Base-by-base conservation (phyloP, 2,329 filamentous ascomycete species). In the Fusarium sp. region DNA sequence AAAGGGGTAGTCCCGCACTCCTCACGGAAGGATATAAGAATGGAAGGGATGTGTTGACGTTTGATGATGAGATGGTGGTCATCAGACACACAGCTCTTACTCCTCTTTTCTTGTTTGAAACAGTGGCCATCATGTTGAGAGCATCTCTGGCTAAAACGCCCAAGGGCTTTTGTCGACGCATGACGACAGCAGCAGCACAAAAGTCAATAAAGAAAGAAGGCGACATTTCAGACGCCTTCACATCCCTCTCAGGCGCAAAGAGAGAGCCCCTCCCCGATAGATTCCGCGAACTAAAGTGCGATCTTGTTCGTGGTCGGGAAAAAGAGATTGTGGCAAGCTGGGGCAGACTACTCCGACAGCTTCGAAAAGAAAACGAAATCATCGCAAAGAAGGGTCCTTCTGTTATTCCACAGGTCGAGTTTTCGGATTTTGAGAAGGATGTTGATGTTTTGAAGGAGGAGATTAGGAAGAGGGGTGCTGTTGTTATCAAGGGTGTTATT, bases 401-500 rank as follows among this genome's bases (percentile, higher is more conserved):
- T 2, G 84, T 90, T 3, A 85, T 92, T 25, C 90, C 90, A 1
- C 84, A 86, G 56, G 78, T 92, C 5, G 82, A 87, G 2, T 91
- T 87, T 68, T 71, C 78, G 0, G 78, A 85, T 8, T 79, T 90
- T 1, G 81, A 86, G 0, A 79, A 78, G 0, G 85, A 85, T 4
- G 74, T 87, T 4, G 63, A 70, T 9, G 69, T 60, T 0, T 59
- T 85, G 10, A 81, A 81, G 40, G 84, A 83, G 2, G 90, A 91
- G 70, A 87, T 94, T 35, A 82, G 84, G 68, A 90, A 91, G 74
- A 86, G 91, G 2, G 92, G 92, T 10, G 88, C 87, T 0, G 88
- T 89, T 1, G 90, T 95, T 2, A 85, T 95, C 25, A 86, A 89
- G 50, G 90, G 90, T 14, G 93, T 94, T 5, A 81, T 95, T 16